Conservation (phyloP, 306 rosid genomes). For the Quercus alba region DNA sequence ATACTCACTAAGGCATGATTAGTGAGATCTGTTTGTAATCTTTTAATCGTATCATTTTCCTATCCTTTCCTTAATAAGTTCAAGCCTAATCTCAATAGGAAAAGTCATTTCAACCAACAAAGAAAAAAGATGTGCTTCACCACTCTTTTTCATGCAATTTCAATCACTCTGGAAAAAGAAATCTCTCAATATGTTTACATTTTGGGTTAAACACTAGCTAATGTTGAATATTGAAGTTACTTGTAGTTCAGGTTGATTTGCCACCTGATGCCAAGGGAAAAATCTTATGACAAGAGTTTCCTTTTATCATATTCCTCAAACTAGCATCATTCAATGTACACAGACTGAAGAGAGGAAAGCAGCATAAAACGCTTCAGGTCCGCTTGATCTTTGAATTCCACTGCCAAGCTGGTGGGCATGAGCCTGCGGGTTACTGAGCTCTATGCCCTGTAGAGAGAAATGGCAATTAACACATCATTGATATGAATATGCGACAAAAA, state of each 20-base stretch:
- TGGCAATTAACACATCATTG: not conserved
- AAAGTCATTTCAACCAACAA: too few species aligned
- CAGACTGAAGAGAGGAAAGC: not conserved
- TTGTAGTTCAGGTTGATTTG: not conserved
- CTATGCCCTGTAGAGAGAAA: constrained; percentile 65
- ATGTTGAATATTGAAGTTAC: not conserved
- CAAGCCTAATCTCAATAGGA: too few species aligned
- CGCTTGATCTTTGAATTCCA: constrained; percentile 91
- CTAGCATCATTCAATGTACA: not conserved
- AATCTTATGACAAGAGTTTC: not conserved
- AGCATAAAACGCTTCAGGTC: constrained; percentile 38
- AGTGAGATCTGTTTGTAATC: not conserved
- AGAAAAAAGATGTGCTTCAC: too few species aligned
- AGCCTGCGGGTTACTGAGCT: constrained; percentile 94
- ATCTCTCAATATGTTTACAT: not conserved
- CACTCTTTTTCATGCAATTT: too few species aligned
- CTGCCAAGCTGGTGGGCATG: constrained; percentile 91
- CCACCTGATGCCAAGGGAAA: not conserved
- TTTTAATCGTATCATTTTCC: not conserved
- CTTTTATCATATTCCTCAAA: not conserved
- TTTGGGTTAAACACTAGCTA: not conserved
- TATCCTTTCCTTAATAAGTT: not conserved
- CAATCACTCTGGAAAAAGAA: too few species aligned
- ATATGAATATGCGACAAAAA: not conserved
- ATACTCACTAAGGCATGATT: not conserved